Base-by-base conservation (phyloP, 208 protist genomes). In the Leishmania arabica region DNA sequence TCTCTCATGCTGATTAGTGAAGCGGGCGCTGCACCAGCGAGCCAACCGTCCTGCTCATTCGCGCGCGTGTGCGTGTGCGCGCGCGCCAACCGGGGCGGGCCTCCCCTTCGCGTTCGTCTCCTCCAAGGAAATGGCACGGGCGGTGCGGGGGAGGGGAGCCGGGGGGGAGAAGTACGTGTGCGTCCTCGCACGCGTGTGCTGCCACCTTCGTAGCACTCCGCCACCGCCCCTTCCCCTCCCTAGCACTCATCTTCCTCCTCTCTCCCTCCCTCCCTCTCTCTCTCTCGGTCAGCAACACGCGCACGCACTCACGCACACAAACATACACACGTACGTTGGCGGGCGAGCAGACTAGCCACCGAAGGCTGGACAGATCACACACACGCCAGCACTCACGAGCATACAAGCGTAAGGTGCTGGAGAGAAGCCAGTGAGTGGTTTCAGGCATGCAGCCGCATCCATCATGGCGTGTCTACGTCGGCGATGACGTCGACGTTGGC, bases 381-480 rank as follows among this genome's bases (percentile, higher is more conserved):
- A 45, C 11, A 45, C 65, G 15, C 31, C 62, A 66, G 11, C 40
- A 75, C 51, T 1, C 51, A 76, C 49, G 6, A 0, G 40, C 49
- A 45, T 3, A 62, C n/a, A 27, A 24, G 31, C 1, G 47, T 15
- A 27, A 37, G 49, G 47, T n/a, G 45, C 42, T 31, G 9, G 24
- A 73, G 21, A 53, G 68, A 53, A 53, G 27, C 3, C n/a, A 24
- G 68, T 53, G 40, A 37, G 11, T 15, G 21, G 45, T 31, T 53
- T 73, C 42, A 54, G 11, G 13, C 27, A 73, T 73, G 74, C 74
- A 77, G 74, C 37, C 49, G 51, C 51, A 42, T 17, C 37, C 54
- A 24, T 31, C 37, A 65, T 75, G 79, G 75, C 70, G 69, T 19
- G 17, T 81, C 40, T 85, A 87, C 42, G 74, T 84, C 2, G 80